phyloP scores from a whole-genome alignment of 2,329 filamentous ascomycete species.

The Nectriaceae sp. region DNA sequence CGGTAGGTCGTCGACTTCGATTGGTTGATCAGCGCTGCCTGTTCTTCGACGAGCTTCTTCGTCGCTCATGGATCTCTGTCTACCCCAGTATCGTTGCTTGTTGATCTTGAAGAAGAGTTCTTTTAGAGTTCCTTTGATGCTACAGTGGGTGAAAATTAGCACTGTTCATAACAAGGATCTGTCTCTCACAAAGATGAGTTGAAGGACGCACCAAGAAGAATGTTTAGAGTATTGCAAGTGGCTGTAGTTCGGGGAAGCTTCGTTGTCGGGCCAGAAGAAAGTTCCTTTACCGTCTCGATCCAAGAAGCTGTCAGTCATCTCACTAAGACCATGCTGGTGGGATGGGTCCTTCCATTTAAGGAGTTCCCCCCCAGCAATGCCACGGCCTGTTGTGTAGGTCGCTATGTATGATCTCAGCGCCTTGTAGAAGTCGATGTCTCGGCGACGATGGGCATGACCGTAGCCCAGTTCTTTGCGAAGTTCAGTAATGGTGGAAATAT shows the following conservation, averaged over 20 bases:
- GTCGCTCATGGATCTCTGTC: not conserved
- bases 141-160: too few relatives aligned
- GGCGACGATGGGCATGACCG: not conserved
- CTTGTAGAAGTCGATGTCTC: not conserved
- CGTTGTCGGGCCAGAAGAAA: conserved; percentile 16
- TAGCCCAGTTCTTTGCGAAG: conserved; percentile 3
- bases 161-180: too few relatives aligned
- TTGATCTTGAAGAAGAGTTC: not conserved
- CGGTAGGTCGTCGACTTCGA: not conserved
- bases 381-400: not conserved
- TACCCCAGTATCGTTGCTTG: not conserved
- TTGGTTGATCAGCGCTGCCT: not conserved
- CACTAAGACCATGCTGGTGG: not conserved
- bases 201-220: conserved; percentile 5
- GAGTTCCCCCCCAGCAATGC: not conserved
- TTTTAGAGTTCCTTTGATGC: not conserved
- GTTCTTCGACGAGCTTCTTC: not conserved
- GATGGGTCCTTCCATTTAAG: not conserved
- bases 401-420: not conserved
- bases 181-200: too few relatives aligned
- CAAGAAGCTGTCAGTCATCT: conserved; percentile 9
- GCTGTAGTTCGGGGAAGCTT: not conserved
- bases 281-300: not conserved
- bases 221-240: conserved; percentile 12
- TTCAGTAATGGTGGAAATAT: not conserved